Base-by-base conservation (phyloP, 2,329 filamentous ascomycete genomes). In the Byssothecium circinans region DNA sequence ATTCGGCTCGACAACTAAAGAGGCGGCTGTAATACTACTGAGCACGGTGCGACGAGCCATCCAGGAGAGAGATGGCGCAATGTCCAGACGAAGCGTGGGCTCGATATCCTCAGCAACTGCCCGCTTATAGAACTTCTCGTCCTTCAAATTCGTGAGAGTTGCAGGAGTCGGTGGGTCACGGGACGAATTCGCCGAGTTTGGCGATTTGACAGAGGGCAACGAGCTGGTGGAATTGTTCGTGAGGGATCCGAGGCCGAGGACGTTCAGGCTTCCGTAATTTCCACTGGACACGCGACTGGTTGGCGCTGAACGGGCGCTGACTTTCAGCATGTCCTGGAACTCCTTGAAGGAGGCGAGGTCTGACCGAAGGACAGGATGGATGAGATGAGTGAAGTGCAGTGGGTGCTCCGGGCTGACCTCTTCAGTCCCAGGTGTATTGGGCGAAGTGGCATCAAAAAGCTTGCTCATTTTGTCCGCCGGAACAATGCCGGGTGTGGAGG, bases 111-210 rank as follows among this genome's bases (percentile, higher is more conserved):
- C 94, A 17, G 83, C 80, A 20, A 97, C 73, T 5, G 85, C 86
- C 38, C 94, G 85, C 75, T 97, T 97, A 75, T 92, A 99, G 67
- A 97, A 99, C 56, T 88, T 89, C 22, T 88, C 89, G 47, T 97
- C 94, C 65, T 94, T 95, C 33, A 99, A 75, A 4, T 85, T 84
- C 2, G 82, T 84, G 27, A 82, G 62, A 1, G 50, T 50, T 17
- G 52, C 45, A 17, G 52, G 51, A 20, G 50, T 45, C n/a, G 56
- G 45, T 17, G 61, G 58, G 20, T 71, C 70, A 30, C 62, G 69
- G n/a, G 61, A 68, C 44, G 54, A 74, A 29, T 61, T 60, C 46
- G 72, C 74, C 2, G 54, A 53, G 23, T 45, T 56, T 17, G 65
- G 54, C 8, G 65, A 61, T 57, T 79, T 85, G 46, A 80, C 84